phyloP scores from a whole-genome alignment of 345 rosid genomes.

The Excoecaria agallocha region DNA sequence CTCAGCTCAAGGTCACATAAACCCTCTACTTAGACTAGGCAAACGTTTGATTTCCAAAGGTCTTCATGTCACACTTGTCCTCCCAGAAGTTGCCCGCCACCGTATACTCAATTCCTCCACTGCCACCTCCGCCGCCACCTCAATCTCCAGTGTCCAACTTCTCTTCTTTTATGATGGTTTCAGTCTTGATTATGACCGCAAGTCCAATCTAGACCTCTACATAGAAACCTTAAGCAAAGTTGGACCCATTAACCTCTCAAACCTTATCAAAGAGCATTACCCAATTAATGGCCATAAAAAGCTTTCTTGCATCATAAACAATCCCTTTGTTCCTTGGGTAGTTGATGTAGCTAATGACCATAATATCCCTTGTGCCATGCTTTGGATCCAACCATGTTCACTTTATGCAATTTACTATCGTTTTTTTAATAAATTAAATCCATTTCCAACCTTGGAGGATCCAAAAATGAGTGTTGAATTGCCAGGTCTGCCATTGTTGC shows the following conservation, averaged over 20 bases:
- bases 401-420: constrained; percentile 40
- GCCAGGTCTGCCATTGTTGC: constrained; percentile 44
- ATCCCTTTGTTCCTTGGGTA: constrained; percentile 53
- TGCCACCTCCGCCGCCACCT: too few species aligned
- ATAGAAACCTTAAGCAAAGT: constrained; percentile 26
- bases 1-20: constrained; percentile 45
- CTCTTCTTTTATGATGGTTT: constrained; percentile 50
- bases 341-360: constrained; percentile 38
- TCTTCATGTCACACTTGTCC: constrained; percentile 39
- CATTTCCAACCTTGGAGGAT: constrained; percentile 32
- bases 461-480: constrained; percentile 30
- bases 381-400: constrained; percentile 59
- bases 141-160: constrained; percentile 29
- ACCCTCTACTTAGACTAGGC: constrained; percentile 44
- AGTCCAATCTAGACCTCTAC: constrained; percentile 38
- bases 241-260: constrained; percentile 39
- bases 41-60: constrained; percentile 38
- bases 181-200: constrained; percentile 37
- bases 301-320: constrained; percentile 43
- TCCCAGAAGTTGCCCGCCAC: constrained; percentile 34
- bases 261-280: constrained; percentile 32
- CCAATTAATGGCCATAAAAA: constrained; percentile 23
- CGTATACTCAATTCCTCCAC: constrained; percentile 31
- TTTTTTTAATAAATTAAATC: constrained; percentile 32
- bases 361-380: constrained; percentile 44